Percentiles rank a stretch among this genome's conserved stretches.
Conservation (phyloP, 306 rosid genomes). For the Hippophae gyantsensis region DNA sequence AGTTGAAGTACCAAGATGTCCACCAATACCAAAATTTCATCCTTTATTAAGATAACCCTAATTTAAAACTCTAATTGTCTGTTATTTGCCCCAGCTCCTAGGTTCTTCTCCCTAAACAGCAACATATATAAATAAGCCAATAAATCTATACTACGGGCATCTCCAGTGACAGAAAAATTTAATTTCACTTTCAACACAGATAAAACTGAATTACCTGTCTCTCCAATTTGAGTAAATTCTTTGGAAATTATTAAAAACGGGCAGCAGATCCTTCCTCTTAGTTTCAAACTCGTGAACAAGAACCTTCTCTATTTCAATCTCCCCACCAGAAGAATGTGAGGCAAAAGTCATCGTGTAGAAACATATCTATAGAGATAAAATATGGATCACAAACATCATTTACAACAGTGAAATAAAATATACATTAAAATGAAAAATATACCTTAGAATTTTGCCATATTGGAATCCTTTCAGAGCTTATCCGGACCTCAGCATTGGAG, state of each 20-base stretch:
- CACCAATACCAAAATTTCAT: no score
- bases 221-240: slow-evolving; percentile 54
- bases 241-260: slow-evolving; percentile 65
- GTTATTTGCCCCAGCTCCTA: no score
- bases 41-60: no score
- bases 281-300: slow-evolving; percentile 60
- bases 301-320: slow-evolving; percentile 74
- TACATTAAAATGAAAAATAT: slow-evolving; percentile 16
- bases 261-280: slow-evolving; percentile 71
- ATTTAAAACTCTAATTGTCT: no score
- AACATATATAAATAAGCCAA: no score
- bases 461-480: slow-evolving; percentile 73
- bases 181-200: not conserved
- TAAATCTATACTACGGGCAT: no score
- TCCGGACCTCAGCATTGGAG: slow-evolving; percentile 86
- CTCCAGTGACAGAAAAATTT: no score
- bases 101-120: no score
- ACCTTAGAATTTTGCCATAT: slow-evolving; percentile 90
- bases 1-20: no score
- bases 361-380: slow-evolving; percentile 43
- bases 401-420: slow-evolving; percentile 13
- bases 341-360: slow-evolving; percentile 46
- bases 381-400: slow-evolving; percentile 19
- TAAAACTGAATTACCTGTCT: slow-evolving; percentile 49
- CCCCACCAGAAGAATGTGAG: slow-evolving; percentile 40